Conservation (phyloP, 192 early-diverging fungal species). For the Gaertneriomyces semiglobifer region DNA sequence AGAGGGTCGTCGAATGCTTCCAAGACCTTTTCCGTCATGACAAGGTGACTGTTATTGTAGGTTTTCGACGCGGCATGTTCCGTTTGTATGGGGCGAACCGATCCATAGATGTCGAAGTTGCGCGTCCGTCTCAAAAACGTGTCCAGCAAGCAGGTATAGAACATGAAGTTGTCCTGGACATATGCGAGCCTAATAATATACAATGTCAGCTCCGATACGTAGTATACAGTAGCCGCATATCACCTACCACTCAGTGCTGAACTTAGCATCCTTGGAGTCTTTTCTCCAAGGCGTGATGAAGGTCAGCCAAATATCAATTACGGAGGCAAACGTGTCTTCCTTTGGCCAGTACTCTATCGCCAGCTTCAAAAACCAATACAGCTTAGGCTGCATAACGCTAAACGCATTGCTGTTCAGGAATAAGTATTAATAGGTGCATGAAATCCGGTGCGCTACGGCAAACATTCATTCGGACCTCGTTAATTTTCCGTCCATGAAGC, state of each 20-base stretch:
- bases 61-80: slow-evolving; percentile 9
- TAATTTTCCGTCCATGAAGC: too few species aligned
- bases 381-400: slow-evolving; percentile 26
- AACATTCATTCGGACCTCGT: too few species aligned
- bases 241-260: slow-evolving; percentile 15
- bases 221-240: background rate
- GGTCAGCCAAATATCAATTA: slow-evolving; percentile 40
- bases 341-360: slow-evolving; percentile 29
- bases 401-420: slow-evolving; percentile 20
- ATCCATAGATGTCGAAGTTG: slow-evolving; percentile 13
- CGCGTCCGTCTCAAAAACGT: slow-evolving; percentile 31
- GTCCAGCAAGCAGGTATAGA: slow-evolving; percentile 33
- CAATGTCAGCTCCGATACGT: slow-evolving; percentile 1
- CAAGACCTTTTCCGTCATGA: slow-evolving; percentile 16
- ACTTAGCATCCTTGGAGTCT: background rate
- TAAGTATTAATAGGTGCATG: background rate
- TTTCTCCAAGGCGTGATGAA: slow-evolving; percentile 41
- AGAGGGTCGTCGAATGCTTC: slow-evolving; percentile 13
- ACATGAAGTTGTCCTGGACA: slow-evolving; percentile 38
- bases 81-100: slow-evolving; percentile 16
- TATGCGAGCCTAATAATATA: slow-evolving; percentile 25
- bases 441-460: too few species aligned
- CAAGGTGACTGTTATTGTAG: slow-evolving; percentile 8
- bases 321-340: slow-evolving; percentile 27
- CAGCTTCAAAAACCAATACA: slow-evolving; percentile 34